phyloP scores from a whole-genome alignment of 768 basidiomycete species.

The Tulasnella sp. region DNA sequence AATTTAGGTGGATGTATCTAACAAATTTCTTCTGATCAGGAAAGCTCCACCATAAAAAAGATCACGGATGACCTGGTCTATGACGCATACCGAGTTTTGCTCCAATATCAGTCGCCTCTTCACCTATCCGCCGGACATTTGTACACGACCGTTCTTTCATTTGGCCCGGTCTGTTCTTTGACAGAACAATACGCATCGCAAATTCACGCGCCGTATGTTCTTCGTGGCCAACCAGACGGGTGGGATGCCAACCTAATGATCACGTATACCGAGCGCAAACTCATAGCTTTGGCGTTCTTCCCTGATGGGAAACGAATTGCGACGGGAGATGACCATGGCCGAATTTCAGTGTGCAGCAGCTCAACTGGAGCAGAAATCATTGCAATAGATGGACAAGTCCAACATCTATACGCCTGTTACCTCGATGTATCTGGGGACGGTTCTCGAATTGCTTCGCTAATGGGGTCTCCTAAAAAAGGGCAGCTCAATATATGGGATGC shows the following conservation, averaged over 20 bases:
- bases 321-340: not conserved
- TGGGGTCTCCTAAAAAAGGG: not conserved
- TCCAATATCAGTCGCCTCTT: not conserved
- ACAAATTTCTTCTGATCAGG: not conserved
- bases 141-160: not conserved
- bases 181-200: not conserved
- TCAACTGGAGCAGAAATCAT: not conserved
- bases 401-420: not conserved
- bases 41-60: not conserved
- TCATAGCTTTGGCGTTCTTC: not conserved
- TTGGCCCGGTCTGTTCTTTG: not conserved
- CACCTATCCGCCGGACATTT: not conserved
- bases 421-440: not conserved
- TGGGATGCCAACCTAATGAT: not conserved
- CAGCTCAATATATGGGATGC: not conserved
- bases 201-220: not conserved
- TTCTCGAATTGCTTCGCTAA: not conserved
- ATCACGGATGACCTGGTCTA: not conserved
- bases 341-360: not conserved
- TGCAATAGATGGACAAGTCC: not conserved
- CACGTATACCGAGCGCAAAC: too few species aligned
- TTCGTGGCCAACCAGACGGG: not conserved
- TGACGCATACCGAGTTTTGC: not conserved
- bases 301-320: not conserved
- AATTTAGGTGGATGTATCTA: not conserved